Evolutionary conservation across 495 filamentous ascomycete genomes (phyloP), one percentile per base, ranked within the genome.

Genomic region (Penicillium daleae): DNA sequence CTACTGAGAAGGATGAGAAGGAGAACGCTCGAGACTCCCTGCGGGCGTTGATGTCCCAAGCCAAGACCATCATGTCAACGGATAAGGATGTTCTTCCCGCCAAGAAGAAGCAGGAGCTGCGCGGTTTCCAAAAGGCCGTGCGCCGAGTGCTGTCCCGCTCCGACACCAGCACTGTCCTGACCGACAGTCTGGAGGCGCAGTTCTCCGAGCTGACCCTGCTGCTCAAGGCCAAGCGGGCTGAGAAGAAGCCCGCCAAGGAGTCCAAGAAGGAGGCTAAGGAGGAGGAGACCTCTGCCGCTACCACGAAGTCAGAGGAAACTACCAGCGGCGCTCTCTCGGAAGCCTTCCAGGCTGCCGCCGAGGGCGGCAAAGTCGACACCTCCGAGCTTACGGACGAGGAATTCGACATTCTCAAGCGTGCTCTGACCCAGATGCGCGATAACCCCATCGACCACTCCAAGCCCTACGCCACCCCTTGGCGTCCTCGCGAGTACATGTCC

Each of bases 401-500:
- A 37, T 70, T 80, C 62, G 67, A 76, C 8, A 75, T 75, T 19
- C 76, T 83, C 56, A 74, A 73, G 54, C 72, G 72, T 24, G 85
- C 85, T 27, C 78, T 90, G 29, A 68, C 74, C 21, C 77, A 83
- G 63, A 82, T 83, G 72, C 79, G 82, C 44, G 87, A 90, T 62
- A 95, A 97, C 78, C 88, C 90, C 1, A 74, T 86, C 58, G 92
- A 97, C 75, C 68, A 77, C 39, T 80, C 76, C 53, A 96, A 96
- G 79, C 90, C 95, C 15, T 99, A 99, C 76, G 81, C 83, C 19
- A 97, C 94, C 17, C 95, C 95, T 21, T 99, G 95, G 95, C 73
- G 80, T 31, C 95, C 95, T n/a, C 81, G 93, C 42, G 82, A 87
- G 52, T 98, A 85, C 80, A 93, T 99, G 90, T 80, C 83, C 21